Evolutionary conservation across 1,284 basidiomycete species (phyloP), one percentile per base, ranked within the genome.

Genomic region (Phylloporus gajari): DNA sequence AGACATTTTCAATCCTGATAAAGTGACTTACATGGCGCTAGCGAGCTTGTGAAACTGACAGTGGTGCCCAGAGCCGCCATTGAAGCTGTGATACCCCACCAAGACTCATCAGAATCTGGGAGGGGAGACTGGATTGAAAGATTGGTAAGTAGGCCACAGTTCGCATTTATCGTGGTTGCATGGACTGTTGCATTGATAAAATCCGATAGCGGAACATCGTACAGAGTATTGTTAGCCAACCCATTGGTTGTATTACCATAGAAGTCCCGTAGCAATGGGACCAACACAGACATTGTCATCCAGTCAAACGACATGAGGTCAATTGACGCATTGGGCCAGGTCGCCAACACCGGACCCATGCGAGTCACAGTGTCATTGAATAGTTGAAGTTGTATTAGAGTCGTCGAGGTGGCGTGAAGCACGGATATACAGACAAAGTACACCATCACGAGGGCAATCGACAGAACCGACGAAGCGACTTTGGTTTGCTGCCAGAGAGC

Each of bases 401-500:
- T 68, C n/a, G 67, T 38, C 5, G 67, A 68, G 9, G 58, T 25
- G 13, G 60, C 58, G 21, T 67, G 66, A 6, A 67, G 56, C 3
- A 60, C 40, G 8, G 58, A 68, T 42, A 68, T 40, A 46, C 67
- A 48, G 12, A 15, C 27, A 61, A 68, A 68, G 32, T 68, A 68
- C 12, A 38, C 59, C 19, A 44, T 15, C 17, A 68, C 67, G 17
- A 68, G 44, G 13, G 7, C n/a, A 21, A 61, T 61, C 13, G 59
- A 40, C 15, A 27, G 30, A 2, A 68, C 23, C 0, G 67, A 68
- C 13, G 58, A 68, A 17, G 67, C 27, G 56, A 67, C 66, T 35
- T 46, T 59, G n/a, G 65, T 67, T 67, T 67, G 65, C 30, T 65
- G 44, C 63, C 63, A 65, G 46, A 65, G 63, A 35, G 46, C 40